These are phyloP conservation scores for Candida insectalens DNA, from an alignment of 805 yeast species.

Conservation along the genomic window DNA sequence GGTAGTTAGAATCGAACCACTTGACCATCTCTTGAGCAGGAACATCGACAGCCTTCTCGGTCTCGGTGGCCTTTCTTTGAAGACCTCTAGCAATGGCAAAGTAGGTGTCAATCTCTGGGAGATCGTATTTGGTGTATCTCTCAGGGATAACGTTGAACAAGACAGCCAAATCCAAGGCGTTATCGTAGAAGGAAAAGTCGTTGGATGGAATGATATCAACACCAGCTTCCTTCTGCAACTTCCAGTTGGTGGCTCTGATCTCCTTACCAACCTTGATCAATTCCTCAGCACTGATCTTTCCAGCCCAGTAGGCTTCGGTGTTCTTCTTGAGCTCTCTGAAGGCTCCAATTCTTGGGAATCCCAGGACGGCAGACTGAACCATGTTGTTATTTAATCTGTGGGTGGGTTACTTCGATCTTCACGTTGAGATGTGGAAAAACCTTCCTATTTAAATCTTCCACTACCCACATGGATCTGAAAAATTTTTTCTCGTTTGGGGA, in stretches of 20 bases:
- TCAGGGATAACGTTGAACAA: constrained; percentile 95
- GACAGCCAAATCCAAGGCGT: constrained; percentile 84
- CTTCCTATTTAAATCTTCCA: no score
- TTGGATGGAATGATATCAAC: constrained; percentile 95
- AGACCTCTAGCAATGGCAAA: constrained; percentile 99
- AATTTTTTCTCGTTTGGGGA: no score
- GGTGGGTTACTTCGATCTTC: no score
- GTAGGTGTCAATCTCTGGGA: constrained; percentile 81
- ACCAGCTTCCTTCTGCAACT: constrained; percentile 93
- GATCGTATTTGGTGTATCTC: constrained; percentile 86
- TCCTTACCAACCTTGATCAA: constrained; percentile 89
- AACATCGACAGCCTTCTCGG: constrained; percentile 87
- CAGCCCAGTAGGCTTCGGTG: constrained; percentile 98
- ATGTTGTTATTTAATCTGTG: constrained; percentile 29
- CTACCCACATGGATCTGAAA: no score
- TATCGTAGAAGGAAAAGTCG: constrained; percentile 98
- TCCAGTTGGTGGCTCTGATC: constrained; percentile 95
- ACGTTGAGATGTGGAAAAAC: no score
- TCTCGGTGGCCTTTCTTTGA: constrained; percentile 89
- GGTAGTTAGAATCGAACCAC: constrained; percentile 99
- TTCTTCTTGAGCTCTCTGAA: constrained; percentile 98
- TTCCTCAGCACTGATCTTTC: constrained; percentile 82
- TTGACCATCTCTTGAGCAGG: constrained; percentile 99
- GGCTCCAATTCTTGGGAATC: constrained; percentile 99
- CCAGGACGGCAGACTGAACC: constrained; percentile 97